Evolutionary conservation across 1,139 yeast genomes (phyloP), one percentile per base, ranked within the genome.

Genomic region (Lodderomyces margitis): DNA sequence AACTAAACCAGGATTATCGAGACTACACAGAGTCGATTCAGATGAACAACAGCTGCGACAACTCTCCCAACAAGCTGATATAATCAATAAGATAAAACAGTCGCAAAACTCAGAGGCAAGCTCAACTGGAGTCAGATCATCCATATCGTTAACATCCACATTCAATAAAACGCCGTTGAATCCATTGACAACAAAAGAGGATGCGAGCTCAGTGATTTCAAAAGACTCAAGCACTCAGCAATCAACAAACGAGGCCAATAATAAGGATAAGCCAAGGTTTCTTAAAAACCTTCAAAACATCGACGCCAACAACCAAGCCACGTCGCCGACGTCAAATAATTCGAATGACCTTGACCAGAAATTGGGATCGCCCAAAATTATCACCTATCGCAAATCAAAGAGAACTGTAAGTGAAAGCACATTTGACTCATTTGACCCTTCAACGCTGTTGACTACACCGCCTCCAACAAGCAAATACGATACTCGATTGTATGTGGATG

Each of bases 111-210:
- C 66, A 20, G 37, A 34, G 3, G 27, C 11, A 4, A 17, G 30
- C 11, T 12, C 8, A 27, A 36, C 14, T 28, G 32, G 32, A 3
- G 33, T 36, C 15, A 43, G 53, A 19, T 58, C 70, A 1, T 56
- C 70, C 2, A 42, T 54, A 11, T 57, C 68, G 4, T 53, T 70
- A 12, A 72, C 66, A 45, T 63, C 73, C 3, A 66, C 68, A 42
- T 41, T 63, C 35, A 60, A 56, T 34, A 79, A 79, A 50, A 58
- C 70, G 0, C 84, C 84, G 0, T 84, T 85, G 0, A 66, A 74
- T 46, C 85, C 87, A 0, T 74, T 69, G 38, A 77, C 82, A 2
- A 80, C 86, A 0, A 72, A 59, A 41, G 73, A 78, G 35, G 84
- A 80, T 50, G 78, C 76, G 11, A 66, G 52, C 42, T 66, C 73